These are phyloP conservation scores for Ogataea hybrid DNA, from an alignment of 1,139 yeast genomes.

Conservation along the genomic window DNA sequence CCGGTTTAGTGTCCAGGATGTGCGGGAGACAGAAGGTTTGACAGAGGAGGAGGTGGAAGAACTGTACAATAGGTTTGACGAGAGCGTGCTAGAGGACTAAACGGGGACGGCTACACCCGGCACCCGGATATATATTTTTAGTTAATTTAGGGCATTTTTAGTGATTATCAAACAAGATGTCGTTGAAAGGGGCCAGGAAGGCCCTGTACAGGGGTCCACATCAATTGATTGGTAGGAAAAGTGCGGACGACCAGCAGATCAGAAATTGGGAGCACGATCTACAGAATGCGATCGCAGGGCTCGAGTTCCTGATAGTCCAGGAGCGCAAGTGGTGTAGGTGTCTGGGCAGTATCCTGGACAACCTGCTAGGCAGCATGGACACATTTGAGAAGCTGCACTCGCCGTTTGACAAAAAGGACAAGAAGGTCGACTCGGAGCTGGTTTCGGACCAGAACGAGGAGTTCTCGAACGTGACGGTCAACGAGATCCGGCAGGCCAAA, in stretches of 20 bases:
- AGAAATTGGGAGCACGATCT: conserved; percentile 45
- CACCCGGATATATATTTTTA: conserved; percentile 1
- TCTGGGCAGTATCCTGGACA: conserved; percentile 40
- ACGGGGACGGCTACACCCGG: conserved; percentile 3
- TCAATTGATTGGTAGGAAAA: conserved; percentile 31
- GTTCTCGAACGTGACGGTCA: conserved; percentile 27
- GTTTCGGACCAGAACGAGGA: conserved; percentile 19
- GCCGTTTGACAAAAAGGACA: conserved; percentile 34
- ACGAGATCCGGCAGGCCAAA: conserved; percentile 31
- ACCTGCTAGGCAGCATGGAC: conserved; percentile 36
- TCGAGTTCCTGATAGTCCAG: conserved; percentile 41
- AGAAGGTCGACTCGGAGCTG: conserved; percentile 10
- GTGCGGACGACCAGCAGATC: conserved; percentile 42
- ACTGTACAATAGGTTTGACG: conserved; percentile 29
- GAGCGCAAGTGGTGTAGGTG: conserved; percentile 37
- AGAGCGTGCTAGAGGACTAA: conserved; percentile 6
- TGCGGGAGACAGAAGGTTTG: conserved; percentile 27
- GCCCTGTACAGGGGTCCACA: conserved; percentile 34
- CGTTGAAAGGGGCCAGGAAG: conserved; percentile 33
- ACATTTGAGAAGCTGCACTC: conserved; percentile 40
- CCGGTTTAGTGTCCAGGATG: conserved; percentile 28
- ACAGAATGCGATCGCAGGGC: conserved; percentile 41
- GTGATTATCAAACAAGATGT: conserved; percentile 22
- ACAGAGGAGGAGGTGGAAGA: conserved; percentile 33
- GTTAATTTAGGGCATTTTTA: background rate